Evolutionary conservation across 2,329 filamentous ascomycete genomes (phyloP), one percentile per base, ranked within the genome.

Genomic region (Claviceps quebecensis): DNA sequence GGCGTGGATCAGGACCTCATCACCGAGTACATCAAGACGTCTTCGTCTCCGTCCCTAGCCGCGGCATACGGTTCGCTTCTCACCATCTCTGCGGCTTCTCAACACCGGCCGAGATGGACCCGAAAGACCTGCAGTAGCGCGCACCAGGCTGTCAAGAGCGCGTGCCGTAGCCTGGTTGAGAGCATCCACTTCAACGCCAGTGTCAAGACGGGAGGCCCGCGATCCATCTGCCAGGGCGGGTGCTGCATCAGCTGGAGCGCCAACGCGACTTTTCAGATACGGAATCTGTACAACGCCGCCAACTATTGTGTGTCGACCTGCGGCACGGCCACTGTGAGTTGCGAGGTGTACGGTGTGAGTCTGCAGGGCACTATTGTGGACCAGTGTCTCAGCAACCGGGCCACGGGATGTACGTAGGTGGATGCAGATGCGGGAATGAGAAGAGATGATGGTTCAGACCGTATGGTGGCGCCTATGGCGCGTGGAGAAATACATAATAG

Each of bases 211-310:
- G 52, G 52, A 11, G 52, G 45, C 9, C 52, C 51, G 2, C 48
- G 52, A 17, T 39, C 38, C n/a, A 48, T 51, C 19, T 53, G 52
- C 49, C 6, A 9, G 8, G 3, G 14, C n/a, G 52, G 52, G 8
- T 53, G 52, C 40, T 53, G 52, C 45, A 45, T 53, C 23, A 51
- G 48, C 45, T 53, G 49, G 52, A 53, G 49, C 40, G 45, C 40
- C 17, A 49, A 53, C 26, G 52, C 52, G 11, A 51, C 40, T 3
- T 53, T 53, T 14, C 16, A 40, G 43, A 11, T 49, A 7, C 16
- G 36, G 19, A 48, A 53, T 16, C 22, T 53, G 26, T 51, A 45
- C 13, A 23, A 37, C 2, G 45, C 48, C 9, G 49, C 52, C n/a
- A 37, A 51, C 34, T 26, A 48, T 22, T 53, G 52, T 34, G 16